These are phyloP conservation scores for Tolypocladium amazonense DNA, from an alignment of 2,329 filamentous ascomycete species.

Conservation along the genomic window DNA sequence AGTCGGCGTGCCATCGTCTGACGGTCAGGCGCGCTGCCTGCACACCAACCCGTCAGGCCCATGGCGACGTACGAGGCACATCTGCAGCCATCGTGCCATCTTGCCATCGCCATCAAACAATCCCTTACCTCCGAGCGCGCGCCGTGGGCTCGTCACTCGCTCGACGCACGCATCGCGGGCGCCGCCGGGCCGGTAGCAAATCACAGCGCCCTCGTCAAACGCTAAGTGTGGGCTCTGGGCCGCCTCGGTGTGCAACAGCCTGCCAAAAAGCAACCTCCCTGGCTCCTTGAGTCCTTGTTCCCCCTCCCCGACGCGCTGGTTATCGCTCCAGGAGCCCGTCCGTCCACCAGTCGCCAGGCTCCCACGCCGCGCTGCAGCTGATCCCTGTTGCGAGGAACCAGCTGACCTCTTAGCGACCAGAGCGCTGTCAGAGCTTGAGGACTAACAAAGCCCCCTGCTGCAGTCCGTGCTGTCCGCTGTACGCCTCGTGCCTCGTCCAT, in stretches of 20 bases:
- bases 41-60: background rate
- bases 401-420: background rate
- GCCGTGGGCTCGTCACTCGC: background rate
- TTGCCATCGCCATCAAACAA: background rate
- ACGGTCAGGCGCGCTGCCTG: background rate
- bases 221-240: background rate
- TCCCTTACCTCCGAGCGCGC: background rate
- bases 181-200: conserved; percentile 2
- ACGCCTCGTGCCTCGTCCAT: background rate
- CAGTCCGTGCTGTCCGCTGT: background rate
- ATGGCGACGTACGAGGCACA: background rate
- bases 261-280: background rate
- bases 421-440: background rate
- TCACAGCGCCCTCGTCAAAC: background rate
- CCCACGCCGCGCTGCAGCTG: background rate
- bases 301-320: background rate
- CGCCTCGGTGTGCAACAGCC: background rate
- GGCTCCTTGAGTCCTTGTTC: background rate
- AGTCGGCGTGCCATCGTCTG: background rate
- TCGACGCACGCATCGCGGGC: background rate
- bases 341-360: background rate
- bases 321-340: background rate
- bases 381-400: background rate
- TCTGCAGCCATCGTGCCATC: background rate
- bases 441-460: background rate